phyloP scores from a whole-genome alignment of 179 eudicot genomes.

The Amaranthus tricolor region DNA sequence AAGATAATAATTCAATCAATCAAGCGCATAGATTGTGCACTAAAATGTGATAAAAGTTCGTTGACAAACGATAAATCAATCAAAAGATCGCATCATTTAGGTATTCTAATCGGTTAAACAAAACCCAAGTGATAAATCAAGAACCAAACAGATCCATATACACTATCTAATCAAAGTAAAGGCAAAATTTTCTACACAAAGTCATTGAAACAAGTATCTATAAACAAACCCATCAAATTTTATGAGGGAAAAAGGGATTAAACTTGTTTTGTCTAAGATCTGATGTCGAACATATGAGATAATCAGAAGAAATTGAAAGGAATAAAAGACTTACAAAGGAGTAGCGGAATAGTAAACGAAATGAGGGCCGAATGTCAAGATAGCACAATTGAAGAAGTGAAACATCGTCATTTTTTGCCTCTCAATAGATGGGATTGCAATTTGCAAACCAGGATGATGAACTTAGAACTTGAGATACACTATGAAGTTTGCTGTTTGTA shows the following conservation, averaged over 20 bases:
- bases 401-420: constrained; percentile 67
- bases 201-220: neutral
- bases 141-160: constrained; percentile 10
- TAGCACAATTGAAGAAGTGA: constrained; percentile 97
- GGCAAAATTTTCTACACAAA: neutral
- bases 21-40: neutral
- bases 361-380: constrained; percentile 94
- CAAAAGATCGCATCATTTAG: neutral
- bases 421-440: neutral
- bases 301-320: neutral
- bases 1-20: neutral
- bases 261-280: neutral
- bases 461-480: neutral
- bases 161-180: neutral
- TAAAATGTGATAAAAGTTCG: neutral
- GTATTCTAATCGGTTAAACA: too few relatives aligned
- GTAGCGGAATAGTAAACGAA: constrained; percentile 97
- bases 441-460: neutral
- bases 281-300: neutral
- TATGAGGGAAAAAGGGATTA: neutral
- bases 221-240: neutral
- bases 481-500: too few relatives aligned
- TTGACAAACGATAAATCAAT: neutral
- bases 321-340: constrained; percentile 54
- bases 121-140: neutral